These are phyloP conservation scores for Litsea cubeba DNA, from an alignment of 164 flowering plant genomes.

Conservation along the genomic window DNA sequence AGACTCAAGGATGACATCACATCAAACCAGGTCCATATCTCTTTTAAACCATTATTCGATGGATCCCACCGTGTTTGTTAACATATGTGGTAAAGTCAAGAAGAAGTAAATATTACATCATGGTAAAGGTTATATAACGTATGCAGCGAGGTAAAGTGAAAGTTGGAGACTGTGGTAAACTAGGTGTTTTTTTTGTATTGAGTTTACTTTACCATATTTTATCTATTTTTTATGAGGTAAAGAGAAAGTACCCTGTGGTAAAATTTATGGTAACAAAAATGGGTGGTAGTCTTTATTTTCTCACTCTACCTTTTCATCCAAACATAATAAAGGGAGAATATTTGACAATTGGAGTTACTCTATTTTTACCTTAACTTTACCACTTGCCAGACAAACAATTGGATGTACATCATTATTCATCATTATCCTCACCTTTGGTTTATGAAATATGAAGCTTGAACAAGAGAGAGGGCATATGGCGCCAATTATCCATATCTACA, in stretches of 20 bases:
- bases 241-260: too few relatives aligned
- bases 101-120: background rate
- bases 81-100: too few relatives aligned
- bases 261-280: background rate
- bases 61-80: background rate
- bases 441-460: background rate
- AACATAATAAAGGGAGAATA: too few relatives aligned
- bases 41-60: background rate
- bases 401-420: background rate
- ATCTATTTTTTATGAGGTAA: background rate
- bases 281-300: background rate
- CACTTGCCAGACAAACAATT: too few relatives aligned
- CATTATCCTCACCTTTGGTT: background rate
- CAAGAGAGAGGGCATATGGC: background rate
- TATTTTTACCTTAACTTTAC: background rate
- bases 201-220: too few relatives aligned
- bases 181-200: too few relatives aligned
- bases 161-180: background rate
- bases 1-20: slow-evolving; percentile 10
- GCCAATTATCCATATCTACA: background rate
- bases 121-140: background rate
- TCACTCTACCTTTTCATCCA: background rate
- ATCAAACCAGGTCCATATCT: slow-evolving; percentile 2
- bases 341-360: background rate
- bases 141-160: background rate